phyloP scores from a whole-genome alignment of 129 eudicot genomes.

The Ambrosia trifida region DNA sequence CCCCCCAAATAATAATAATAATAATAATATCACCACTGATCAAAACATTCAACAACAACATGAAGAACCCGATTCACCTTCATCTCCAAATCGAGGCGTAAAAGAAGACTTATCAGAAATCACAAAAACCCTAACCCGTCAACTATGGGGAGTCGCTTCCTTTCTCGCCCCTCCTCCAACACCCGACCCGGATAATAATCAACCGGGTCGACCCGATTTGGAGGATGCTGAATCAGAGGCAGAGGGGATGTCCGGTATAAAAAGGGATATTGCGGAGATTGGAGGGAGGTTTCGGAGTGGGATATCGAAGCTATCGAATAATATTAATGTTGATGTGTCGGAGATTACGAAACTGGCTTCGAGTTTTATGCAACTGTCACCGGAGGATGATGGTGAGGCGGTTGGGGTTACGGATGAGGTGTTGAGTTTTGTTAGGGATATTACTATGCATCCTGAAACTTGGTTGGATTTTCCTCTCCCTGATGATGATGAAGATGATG shows the following conservation, averaged over 20 bases:
- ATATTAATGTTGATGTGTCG: slow-evolving; percentile 71
- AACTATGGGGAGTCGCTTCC: slow-evolving; percentile 98
- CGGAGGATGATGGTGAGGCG: slow-evolving; percentile 51
- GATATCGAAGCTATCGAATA: slow-evolving; percentile 67
- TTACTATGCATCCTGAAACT: slow-evolving; percentile 91
- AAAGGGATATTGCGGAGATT: slow-evolving; percentile 83
- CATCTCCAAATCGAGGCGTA: slow-evolving; percentile 69
- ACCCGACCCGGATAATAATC: slow-evolving; percentile 24
- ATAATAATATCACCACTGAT: slow-evolving; percentile 16
- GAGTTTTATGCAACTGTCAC: slow-evolving; percentile 58
- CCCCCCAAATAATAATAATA: neutral
- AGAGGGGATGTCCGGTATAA: slow-evolving; percentile 50
- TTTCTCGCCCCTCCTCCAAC: slow-evolving; percentile 94
- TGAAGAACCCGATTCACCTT: slow-evolving; percentile 34
- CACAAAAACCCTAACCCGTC: slow-evolving; percentile 85
- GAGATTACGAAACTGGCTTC: slow-evolving; percentile 84
- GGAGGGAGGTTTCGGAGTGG: slow-evolving; percentile 89
- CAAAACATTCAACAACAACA: slow-evolving; percentile 1
- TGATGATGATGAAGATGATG: slow-evolving; percentile 48
- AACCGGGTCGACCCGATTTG: slow-evolving; percentile 31
- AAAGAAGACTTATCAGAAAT: slow-evolving; percentile 90
- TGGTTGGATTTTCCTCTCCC: slow-evolving; percentile 95
- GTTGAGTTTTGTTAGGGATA: slow-evolving; percentile 73
- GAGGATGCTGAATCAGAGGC: slow-evolving; percentile 37
- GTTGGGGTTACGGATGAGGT: slow-evolving; percentile 90